Conservation (phyloP, 495 filamentous ascomycete genomes). For the Glonium stellatum region DNA sequence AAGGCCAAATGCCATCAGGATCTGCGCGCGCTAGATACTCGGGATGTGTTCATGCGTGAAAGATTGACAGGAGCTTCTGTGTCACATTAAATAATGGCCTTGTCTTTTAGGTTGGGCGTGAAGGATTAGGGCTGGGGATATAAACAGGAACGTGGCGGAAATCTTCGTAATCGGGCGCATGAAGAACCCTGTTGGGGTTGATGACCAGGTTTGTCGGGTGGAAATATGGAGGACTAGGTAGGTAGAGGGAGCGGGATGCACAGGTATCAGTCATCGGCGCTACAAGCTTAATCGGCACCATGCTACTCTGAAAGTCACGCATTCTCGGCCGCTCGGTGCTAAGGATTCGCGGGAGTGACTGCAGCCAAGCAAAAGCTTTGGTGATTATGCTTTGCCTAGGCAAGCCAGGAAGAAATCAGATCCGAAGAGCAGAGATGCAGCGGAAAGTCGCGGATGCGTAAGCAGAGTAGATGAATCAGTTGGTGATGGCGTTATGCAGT, state of each 20-base stretch:
- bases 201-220: background rate
- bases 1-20: background rate
- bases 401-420: background rate
- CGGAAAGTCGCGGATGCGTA: slow-evolving; percentile 21
- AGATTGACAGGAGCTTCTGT: background rate
- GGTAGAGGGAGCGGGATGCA: background rate
- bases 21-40: background rate
- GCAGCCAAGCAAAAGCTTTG: background rate
- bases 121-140: background rate
- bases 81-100: background rate
- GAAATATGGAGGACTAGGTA: background rate
- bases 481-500: background rate
- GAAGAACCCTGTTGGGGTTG: background rate
- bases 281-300: background rate
- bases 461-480: slow-evolving; percentile 5
- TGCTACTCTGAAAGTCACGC: background rate
- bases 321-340: background rate
- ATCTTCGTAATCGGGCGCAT: background rate
- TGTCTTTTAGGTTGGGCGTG: background rate
- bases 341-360: background rate
- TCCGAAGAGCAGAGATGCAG: background rate
- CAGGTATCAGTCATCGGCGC: background rate
- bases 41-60: background rate
- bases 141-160: background rate
- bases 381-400: slow-evolving; percentile 5